phyloP scores from a whole-genome alignment of 2,329 filamentous ascomycete species.

The Cercospora brassicicola region DNA sequence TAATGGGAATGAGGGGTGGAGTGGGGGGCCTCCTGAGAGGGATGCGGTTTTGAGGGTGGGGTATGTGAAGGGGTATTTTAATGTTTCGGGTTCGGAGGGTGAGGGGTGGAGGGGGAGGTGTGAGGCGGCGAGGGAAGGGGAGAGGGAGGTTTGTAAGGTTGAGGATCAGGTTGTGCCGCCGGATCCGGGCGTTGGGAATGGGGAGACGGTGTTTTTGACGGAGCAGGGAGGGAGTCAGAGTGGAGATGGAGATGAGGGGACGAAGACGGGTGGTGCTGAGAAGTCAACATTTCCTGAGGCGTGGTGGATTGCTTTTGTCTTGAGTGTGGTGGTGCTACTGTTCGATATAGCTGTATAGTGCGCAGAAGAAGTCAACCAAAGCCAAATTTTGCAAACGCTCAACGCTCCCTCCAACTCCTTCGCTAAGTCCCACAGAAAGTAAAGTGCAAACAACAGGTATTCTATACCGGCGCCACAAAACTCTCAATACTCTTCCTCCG shows the following conservation, averaged over 20 bases:
- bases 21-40: slow-evolving; percentile 63
- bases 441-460: neutral
- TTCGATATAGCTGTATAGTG: neutral
- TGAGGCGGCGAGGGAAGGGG: neutral
- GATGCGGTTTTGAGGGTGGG: slow-evolving; percentile 65
- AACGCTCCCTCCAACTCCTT: neutral
- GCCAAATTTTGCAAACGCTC: neutral
- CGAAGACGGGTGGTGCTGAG: neutral
- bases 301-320: slow-evolving; percentile 6
- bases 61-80: slow-evolving; percentile 79
- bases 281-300: neutral
- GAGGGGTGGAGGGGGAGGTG: neutral
- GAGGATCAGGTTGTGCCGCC: slow-evolving; percentile 25
- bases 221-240: neutral
- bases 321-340: neutral
- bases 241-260: neutral
- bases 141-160: slow-evolving; percentile 20
- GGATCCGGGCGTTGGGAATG: slow-evolving; percentile 20
- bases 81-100: slow-evolving; percentile 49
- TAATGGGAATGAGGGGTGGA: slow-evolving; percentile 72
- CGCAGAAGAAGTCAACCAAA: neutral
- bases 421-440: neutral
- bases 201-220: slow-evolving; percentile 24
- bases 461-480: neutral
- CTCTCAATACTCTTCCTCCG: neutral